phyloP scores from a whole-genome alignment of 768 basidiomycete species.

The Tylopilus plumbeoviolaceoides region DNA sequence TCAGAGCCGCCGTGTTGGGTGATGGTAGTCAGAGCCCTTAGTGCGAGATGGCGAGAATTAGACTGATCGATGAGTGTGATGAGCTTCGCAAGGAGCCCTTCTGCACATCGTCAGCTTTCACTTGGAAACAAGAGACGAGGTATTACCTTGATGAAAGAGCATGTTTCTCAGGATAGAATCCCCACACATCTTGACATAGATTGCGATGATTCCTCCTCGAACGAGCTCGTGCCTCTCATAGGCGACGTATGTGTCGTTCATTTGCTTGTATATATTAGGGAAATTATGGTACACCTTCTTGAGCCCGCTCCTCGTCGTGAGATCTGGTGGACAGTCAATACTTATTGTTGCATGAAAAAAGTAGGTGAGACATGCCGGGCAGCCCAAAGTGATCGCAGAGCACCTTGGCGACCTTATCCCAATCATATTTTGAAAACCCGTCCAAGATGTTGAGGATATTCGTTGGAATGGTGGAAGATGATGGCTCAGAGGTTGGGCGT shows the following conservation, averaged over 20 bases:
- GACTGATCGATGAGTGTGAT: slow-evolving; percentile 46
- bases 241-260: slow-evolving; percentile 44
- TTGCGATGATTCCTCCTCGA: slow-evolving; percentile 51
- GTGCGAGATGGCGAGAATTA: slow-evolving; percentile 44
- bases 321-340: neutral
- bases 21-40: slow-evolving; percentile 50
- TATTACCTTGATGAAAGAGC: slow-evolving; percentile 46
- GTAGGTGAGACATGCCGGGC: slow-evolving; percentile 39
- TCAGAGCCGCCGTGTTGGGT: slow-evolving; percentile 55
- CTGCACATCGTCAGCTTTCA: neutral
- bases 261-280: slow-evolving; percentile 40
- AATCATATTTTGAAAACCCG: slow-evolving; percentile 34
- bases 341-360: neutral
- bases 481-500: neutral
- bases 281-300: slow-evolving; percentile 60
- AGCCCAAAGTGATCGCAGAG: slow-evolving; percentile 48
- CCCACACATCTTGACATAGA: slow-evolving; percentile 57
- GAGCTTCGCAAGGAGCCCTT: slow-evolving; percentile 52
- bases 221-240: slow-evolving; percentile 40
- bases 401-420: slow-evolving; percentile 41
- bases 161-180: slow-evolving; percentile 57
- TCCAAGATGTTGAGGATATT: slow-evolving; percentile 2
- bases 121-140: neutral
- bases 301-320: slow-evolving; percentile 48
- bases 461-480: neutral